Conservation (phyloP, 2,329 filamentous ascomycete genomes). For the Capronia coronata region DNA sequence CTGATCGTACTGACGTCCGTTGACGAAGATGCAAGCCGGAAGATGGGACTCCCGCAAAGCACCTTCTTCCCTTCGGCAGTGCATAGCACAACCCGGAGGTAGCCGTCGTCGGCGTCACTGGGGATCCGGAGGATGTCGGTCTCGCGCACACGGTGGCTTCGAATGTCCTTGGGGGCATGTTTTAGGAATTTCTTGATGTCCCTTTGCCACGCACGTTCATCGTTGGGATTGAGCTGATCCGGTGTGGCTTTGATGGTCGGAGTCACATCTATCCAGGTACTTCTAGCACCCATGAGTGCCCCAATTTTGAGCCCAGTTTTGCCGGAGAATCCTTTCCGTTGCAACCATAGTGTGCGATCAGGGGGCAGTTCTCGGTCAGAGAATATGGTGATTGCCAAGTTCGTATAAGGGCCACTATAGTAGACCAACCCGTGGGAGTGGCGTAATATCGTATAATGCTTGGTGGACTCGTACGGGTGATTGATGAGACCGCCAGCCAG, state of each 20-base stretch:
- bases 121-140: slow-evolving; percentile 61
- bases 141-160: slow-evolving; percentile 52
- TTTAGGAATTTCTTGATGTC: slow-evolving; percentile 60
- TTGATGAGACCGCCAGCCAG: slow-evolving; percentile 60
- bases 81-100: slow-evolving; percentile 62
- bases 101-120: slow-evolving; percentile 57
- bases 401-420: slow-evolving; percentile 60
- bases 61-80: slow-evolving; percentile 47
- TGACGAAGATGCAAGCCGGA: slow-evolving; percentile 62
- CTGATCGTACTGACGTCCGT: slow-evolving; percentile 55
- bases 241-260: slow-evolving; percentile 46
- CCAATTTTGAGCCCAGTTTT: slow-evolving; percentile 63
- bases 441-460: slow-evolving; percentile 60
- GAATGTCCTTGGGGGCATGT: slow-evolving; percentile 44
- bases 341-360: slow-evolving; percentile 59
- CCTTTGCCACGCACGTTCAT: slow-evolving; percentile 62
- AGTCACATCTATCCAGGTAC: slow-evolving; percentile 63
- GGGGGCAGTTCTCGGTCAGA: slow-evolving; percentile 51
- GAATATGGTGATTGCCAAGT: slow-evolving; percentile 59
- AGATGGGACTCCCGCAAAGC: slow-evolving; percentile 61
- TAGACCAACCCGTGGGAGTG: slow-evolving; percentile 60
- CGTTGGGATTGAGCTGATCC: slow-evolving; percentile 47
- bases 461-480: slow-evolving; percentile 58
- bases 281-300: slow-evolving; percentile 53
- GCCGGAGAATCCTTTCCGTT: slow-evolving; percentile 62